These are phyloP conservation scores for Skeletonema tropicum DNA, from an alignment of 108 stramenopile genomes.

Conservation along the genomic window DNA sequence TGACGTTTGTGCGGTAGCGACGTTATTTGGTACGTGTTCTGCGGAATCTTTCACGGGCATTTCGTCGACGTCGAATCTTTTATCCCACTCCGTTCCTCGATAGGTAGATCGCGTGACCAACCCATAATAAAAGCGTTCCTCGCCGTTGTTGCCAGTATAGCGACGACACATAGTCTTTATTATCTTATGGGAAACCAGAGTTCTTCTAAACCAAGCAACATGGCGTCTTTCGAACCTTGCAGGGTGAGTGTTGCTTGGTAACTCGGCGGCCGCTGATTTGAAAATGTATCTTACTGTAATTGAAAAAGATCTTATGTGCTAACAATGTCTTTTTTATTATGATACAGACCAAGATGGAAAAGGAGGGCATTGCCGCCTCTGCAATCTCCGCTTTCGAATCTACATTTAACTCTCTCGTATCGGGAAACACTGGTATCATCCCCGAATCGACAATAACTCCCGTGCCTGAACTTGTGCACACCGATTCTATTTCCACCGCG, in stretches of 20 bases:
- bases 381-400: constrained; percentile 93
- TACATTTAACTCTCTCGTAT: constrained; percentile 86
- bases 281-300: neutral
- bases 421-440: constrained; percentile 97
- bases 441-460: constrained; percentile 92
- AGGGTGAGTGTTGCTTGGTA: constrained; percentile 34
- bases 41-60: neutral
- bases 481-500: constrained; percentile 62
- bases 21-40: neutral
- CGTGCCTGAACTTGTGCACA: constrained; percentile 87
- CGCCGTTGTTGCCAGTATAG: too few species aligned
- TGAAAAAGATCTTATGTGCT: neutral
- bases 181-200: neutral
- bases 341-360: constrained; percentile 88
- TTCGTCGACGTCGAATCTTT: neutral
- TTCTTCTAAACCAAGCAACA: constrained; percentile 14
- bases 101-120: too few species aligned
- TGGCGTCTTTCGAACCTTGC: constrained; percentile 62
- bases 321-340: neutral
- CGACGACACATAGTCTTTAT: neutral
- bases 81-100: neutral
- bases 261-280: neutral
- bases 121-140: too few species aligned
- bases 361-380: constrained; percentile 85
- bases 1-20: neutral